phyloP scores from a whole-genome alignment of 163 green algal genomes.

The Volvox carteri region DNA sequence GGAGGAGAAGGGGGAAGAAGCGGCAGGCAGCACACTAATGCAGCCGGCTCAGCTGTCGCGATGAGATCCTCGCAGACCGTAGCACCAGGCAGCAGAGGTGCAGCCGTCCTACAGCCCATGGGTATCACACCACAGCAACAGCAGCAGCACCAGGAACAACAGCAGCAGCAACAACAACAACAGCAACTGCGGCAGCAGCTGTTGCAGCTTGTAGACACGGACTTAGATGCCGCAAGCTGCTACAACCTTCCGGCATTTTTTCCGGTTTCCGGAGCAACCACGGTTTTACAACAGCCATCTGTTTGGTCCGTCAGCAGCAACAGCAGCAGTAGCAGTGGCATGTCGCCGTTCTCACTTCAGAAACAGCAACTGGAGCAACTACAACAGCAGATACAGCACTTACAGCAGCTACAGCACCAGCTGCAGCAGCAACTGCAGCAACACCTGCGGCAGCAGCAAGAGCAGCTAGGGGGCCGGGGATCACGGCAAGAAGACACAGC shows the following conservation, averaged over 20 bases:
- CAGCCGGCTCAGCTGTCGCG: not conserved
- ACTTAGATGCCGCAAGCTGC: not conserved
- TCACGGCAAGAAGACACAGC: no score
- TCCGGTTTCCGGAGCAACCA: not conserved
- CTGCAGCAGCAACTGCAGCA: not conserved
- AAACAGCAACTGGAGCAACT: conserved; percentile 6
- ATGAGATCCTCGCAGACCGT: not conserved
- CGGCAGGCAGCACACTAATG: not conserved
- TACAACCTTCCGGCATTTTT: not conserved
- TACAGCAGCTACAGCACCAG: not conserved
- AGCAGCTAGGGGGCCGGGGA: no score
- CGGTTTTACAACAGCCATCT: not conserved
- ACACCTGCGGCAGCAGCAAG: not conserved
- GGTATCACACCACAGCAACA: no score
- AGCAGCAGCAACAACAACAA: not conserved
- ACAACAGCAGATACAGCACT: not conserved
- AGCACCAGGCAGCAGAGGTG: not conserved
- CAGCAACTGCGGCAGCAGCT: not conserved
- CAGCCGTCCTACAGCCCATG: no score
- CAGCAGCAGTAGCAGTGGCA: no score
- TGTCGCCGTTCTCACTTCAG: not conserved
- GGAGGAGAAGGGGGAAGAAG: not conserved
- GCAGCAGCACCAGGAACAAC: not conserved
- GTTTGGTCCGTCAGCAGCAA: not conserved
- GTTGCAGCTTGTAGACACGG: not conserved